Conservation (phyloP, 2,329 filamentous ascomycete species). For the Chrysoporthe deuterocubensis region DNA sequence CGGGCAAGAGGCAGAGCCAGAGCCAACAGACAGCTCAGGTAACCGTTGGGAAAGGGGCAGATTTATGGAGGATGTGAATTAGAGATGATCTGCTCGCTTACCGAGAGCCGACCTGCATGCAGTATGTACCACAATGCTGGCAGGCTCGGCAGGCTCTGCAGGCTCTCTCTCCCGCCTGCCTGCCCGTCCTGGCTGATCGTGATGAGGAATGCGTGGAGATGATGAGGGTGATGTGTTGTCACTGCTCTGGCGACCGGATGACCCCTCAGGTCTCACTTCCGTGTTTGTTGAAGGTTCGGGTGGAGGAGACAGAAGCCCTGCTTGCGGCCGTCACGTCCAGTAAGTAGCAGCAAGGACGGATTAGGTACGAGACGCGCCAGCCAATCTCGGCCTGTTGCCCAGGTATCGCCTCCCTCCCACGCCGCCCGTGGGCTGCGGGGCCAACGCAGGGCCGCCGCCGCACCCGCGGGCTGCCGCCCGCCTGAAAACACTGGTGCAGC, state of each 20-base stretch:
- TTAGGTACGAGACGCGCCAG: too few species aligned
- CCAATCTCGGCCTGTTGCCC: too few species aligned
- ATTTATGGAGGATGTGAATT: slow-evolving; percentile 2
- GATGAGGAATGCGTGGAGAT: background rate
- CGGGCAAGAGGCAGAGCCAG: background rate
- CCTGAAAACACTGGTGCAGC: background rate
- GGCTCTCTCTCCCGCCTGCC: background rate
- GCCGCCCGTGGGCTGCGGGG: too few species aligned
- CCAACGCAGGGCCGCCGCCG: too few species aligned
- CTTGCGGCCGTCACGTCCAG: too few species aligned
- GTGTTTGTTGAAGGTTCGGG: too few species aligned
- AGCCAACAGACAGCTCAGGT: background rate
- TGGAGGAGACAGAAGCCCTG: too few species aligned
- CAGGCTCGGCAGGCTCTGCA: slow-evolving; percentile 1
- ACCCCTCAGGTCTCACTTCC: too few species aligned
- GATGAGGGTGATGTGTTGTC: background rate
- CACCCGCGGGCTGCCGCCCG: too few species aligned
- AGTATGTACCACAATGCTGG: slow-evolving; percentile 12
- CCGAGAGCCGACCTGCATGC: slow-evolving; percentile 23
- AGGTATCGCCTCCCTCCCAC: too few species aligned
- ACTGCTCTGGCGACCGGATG: too few species aligned
- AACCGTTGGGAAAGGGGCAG: background rate
- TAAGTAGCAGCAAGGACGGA: too few species aligned
- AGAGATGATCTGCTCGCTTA: slow-evolving; percentile 25
- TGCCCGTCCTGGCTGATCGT: background rate